Evolutionary conservation across 208 protist species (phyloP).

Genomic region (Leishmania turanica): DNA sequence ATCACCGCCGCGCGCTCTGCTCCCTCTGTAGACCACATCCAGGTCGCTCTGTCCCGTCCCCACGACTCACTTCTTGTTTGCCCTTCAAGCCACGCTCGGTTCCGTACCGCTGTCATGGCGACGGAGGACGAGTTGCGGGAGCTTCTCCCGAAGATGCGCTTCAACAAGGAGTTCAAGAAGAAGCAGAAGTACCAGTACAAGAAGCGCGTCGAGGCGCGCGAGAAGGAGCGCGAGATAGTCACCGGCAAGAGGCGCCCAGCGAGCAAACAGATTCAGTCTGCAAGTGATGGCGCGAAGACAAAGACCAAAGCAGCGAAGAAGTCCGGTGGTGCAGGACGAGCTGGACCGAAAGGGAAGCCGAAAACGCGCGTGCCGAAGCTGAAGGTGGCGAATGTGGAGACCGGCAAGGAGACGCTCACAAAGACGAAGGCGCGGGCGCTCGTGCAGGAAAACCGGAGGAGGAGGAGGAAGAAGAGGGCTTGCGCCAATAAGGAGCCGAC

Average conservation of each 20-base stretch:
- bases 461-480: constrained; percentile 28
- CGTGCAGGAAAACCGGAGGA: constrained; percentile 36
- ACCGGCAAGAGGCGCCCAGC: constrained; percentile 28
- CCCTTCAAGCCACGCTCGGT: not conserved
- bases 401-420: constrained; percentile 55
- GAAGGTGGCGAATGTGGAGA: constrained; percentile 38
- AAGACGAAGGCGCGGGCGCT: constrained; percentile 57
- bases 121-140: constrained; percentile 33
- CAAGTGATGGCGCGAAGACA: constrained; percentile 15
- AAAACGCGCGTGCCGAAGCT: constrained; percentile 51
- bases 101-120: constrained; percentile 7
- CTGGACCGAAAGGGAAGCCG: constrained; percentile 16
- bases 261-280: constrained; percentile 9
- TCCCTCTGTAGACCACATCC: not conserved
- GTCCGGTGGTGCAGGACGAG: not conserved
- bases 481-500: constrained; percentile 6
- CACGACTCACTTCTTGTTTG: not conserved
- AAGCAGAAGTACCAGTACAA: constrained; percentile 46
- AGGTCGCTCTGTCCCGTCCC: not conserved
- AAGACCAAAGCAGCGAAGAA: not conserved
- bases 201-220: constrained; percentile 39
- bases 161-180: constrained; percentile 72
- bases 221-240: constrained; percentile 32
- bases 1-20: too few species aligned
- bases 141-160: constrained; percentile 41